Base-by-base conservation (phyloP, 2,329 filamentous ascomycete genomes). In the Verticillium nonalfalfae region DNA sequence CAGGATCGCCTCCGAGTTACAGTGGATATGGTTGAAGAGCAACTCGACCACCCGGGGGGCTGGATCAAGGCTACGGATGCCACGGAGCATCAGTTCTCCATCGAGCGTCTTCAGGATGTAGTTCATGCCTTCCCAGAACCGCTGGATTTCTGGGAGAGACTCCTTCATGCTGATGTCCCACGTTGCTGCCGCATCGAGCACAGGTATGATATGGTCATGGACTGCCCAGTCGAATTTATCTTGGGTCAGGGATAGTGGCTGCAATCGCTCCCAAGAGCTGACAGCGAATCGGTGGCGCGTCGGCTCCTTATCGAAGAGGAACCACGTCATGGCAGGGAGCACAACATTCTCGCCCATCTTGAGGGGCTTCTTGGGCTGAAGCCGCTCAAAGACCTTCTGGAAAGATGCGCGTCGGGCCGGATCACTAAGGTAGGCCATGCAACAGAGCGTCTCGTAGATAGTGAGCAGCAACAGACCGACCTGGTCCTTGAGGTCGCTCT, bases 141-240 rank as follows among this genome's bases (percentile, higher is more conserved):
- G 81, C 66, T 88, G 82, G 4, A 96, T 83, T 61, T 81, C 67
- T 63, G 74, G 64, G 71, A 71, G 69, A 56, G 74, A 69, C 59
- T 74, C 72, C 15, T 79, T 73, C 26, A 83, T 83, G 60, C 79
- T 81, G 62, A 68, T 70, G 52, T 64, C 58, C 21, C 59, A 64
- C 13, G 81, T 77, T 57, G 84, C 83, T 1, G 89, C 86, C 34
- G 83, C 80, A 58, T 82, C 77, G 62, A 97, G 86, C 7, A 87
- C 87, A 60, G 83, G 79, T 40, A 87, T 78, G 18, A 98, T 79
- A 38, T 88, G 87, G 63, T 90, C 88, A 65, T 88, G 87, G 50
- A 97, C 86, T 11, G 91, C 90, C 89, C 90, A 96, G 54, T 97
- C 90, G 71, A 97, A 98, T 66, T 95, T 90, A 39, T 86, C 81